Base-by-base conservation (phyloP, 352 stramenopile species). In the Phytophthora citrophthora region DNA sequence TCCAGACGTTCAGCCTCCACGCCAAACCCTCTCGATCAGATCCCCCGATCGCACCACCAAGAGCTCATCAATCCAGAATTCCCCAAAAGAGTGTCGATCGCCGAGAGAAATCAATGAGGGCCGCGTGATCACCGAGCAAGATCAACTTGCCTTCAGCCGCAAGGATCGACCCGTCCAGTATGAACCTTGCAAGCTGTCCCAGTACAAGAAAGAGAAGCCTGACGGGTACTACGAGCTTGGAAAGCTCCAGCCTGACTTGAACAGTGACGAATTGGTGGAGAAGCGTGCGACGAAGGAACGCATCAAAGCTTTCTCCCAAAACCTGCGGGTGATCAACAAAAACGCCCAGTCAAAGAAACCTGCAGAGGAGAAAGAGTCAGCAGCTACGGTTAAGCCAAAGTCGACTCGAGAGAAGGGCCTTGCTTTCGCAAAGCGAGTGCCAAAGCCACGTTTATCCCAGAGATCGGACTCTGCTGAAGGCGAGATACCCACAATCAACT, bases 161-260 rank as follows among this genome's bases (percentile, higher is more conserved):
- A 91, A 91, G 59, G 83, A 82, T 24, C 70, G 89, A 1, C 67
- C 78, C 0, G 81, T 94, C 2, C 81, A 90, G 41, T 97, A 92
- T 50, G 85, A 93, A 20, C 88, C 89, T 9, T 94, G 89, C 46
- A 97, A 90, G 8, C 56, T 97, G 2, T 74, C 87, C 4, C 83
- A 96, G 61, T 97, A 97, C 77, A 89, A 89, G 53, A 92, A 95
- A 57, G 85, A 91, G 48, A 95, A 96, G 39, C 81, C 84, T 0
- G 71, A 60, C 13, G 86, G 85, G 43, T 97, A 97, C 76, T 90
- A 94, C 47, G 89, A 97, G 45, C 67, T 97, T 11, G 89, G 87
- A n/a, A 95, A 96, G 68, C 74, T 97, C 29, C 86, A 94, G 55
- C 88, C 89, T 1, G 89, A 97, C 51, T 63, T 97, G 16, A 94